These are phyloP conservation scores for Zoysia matrella DNA, from an alignment of 202 grass and related monocot species.

Conservation along the genomic window DNA sequence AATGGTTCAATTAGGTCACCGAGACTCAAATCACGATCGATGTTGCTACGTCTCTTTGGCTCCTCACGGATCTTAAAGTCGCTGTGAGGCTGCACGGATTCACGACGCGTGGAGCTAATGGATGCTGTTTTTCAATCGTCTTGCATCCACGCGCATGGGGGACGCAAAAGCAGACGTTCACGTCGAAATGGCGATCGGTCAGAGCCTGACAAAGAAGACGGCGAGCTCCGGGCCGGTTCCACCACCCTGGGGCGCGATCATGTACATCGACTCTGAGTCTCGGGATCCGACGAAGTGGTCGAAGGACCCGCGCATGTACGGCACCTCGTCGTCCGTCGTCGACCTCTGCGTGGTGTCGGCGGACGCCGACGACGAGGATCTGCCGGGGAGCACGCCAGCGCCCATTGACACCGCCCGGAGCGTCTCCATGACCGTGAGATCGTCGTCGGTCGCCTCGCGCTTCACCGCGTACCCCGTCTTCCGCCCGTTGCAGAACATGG, in stretches of 20 bases:
- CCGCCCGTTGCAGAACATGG: slow-evolving; percentile 91
- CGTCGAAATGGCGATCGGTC: background rate
- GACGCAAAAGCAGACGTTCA: background rate
- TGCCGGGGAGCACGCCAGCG: slow-evolving; percentile 68
- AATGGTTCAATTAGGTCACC: background rate
- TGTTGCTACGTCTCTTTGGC: background rate
- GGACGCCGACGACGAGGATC: background rate
- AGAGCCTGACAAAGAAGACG: slow-evolving; percentile 91
- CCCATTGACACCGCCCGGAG: slow-evolving; percentile 82
- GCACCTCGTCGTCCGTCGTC: slow-evolving; percentile 62
- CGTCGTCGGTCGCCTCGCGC: slow-evolving; percentile 61
- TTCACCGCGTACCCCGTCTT: slow-evolving; percentile 74
- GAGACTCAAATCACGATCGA: background rate
- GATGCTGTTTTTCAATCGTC: background rate
- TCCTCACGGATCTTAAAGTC: background rate
- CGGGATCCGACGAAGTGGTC: slow-evolving; percentile 73
- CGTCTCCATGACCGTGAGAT: slow-evolving; percentile 77
- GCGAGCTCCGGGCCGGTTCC: slow-evolving; percentile 70
- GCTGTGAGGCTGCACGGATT: slow-evolving; percentile 8
- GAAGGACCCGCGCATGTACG: slow-evolving; percentile 80
- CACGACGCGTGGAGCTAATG: background rate
- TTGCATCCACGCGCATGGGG: background rate
- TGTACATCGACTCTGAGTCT: slow-evolving; percentile 93
- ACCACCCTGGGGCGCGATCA: slow-evolving; percentile 70
- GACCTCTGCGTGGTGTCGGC: background rate